Evolutionary conservation across 805 yeast genomes (phyloP).

Genomic region (Ogataea minuta): DNA sequence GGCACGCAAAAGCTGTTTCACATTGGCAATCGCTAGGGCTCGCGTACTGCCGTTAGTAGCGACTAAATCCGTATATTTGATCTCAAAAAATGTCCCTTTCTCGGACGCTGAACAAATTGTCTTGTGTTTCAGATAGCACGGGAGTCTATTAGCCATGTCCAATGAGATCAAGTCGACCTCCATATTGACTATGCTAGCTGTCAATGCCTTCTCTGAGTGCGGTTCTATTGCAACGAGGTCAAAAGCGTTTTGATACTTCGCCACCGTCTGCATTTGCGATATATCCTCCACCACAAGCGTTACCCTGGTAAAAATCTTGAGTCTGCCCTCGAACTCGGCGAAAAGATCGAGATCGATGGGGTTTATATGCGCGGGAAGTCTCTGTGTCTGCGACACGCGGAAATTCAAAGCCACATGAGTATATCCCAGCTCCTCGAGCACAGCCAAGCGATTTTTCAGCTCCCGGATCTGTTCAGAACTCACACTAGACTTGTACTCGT

Average conservation of each 20-base stretch:
- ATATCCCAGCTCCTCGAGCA: slow-evolving; percentile 63
- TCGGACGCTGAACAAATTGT: slow-evolving; percentile 79
- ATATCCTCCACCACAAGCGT: slow-evolving; percentile 79
- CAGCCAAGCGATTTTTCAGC: slow-evolving; percentile 49
- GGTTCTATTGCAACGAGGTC: slow-evolving; percentile 87
- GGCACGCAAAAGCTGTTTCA: slow-evolving; percentile 73
- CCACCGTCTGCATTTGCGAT: slow-evolving; percentile 64
- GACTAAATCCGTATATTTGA: slow-evolving; percentile 61
- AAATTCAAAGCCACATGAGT: slow-evolving; percentile 76
- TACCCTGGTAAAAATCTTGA: slow-evolving; percentile 61
- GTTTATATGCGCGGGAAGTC: slow-evolving; percentile 48
- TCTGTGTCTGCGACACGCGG: slow-evolving; percentile 41
- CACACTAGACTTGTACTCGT: slow-evolving; percentile 43
- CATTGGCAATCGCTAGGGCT: slow-evolving; percentile 66
- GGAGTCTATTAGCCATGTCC: slow-evolving; percentile 60
- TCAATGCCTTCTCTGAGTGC: slow-evolving; percentile 70
- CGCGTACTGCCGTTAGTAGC: slow-evolving; percentile 35
- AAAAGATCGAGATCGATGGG: slow-evolving; percentile 42
- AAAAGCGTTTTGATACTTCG: slow-evolving; percentile 45
- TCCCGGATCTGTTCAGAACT: slow-evolving; percentile 40
- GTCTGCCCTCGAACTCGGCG: slow-evolving; percentile 36
- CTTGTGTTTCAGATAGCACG: slow-evolving; percentile 79
- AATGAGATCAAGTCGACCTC: slow-evolving; percentile 83
- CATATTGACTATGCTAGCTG: slow-evolving; percentile 67
- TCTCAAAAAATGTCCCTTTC: slow-evolving; percentile 80